These are phyloP conservation scores for Diutina scorzettiae DNA, from an alignment of 1,139 yeast species.

Conservation along the genomic window DNA sequence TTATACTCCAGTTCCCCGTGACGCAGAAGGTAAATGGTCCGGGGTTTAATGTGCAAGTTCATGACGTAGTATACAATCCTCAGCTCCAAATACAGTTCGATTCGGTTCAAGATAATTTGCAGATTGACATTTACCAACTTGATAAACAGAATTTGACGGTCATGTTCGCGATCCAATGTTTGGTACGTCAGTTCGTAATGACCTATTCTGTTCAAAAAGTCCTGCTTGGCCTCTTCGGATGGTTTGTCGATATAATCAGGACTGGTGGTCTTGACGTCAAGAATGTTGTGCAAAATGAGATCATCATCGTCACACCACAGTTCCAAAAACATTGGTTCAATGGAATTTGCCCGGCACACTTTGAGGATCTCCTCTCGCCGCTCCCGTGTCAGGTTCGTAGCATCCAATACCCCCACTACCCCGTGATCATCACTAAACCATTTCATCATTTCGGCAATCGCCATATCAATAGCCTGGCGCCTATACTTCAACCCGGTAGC, in stretches of 20 bases:
- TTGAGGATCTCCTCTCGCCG: constrained; percentile 58
- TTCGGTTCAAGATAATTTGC: constrained; percentile 77
- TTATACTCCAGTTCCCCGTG: constrained; percentile 94
- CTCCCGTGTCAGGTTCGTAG: constrained; percentile 63
- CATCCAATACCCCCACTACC: constrained; percentile 87
- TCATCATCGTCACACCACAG: constrained; percentile 82
- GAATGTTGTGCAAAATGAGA: constrained; percentile 63
- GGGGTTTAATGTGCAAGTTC: constrained; percentile 88
- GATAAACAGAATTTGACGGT: constrained; percentile 65
- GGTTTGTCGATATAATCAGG: constrained; percentile 76
- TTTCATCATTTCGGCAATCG: constrained; percentile 71
- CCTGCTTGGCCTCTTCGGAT: constrained; percentile 59
- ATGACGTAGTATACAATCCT: constrained; percentile 91
- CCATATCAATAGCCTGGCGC: constrained; percentile 56
- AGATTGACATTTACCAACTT: constrained; percentile 80
- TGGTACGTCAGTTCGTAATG: constrained; percentile 67
- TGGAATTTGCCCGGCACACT: constrained; percentile 50
- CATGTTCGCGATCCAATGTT: constrained; percentile 47
- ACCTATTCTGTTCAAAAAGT: constrained; percentile 61
- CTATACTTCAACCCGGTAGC: constrained; percentile 51
- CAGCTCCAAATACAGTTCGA: constrained; percentile 81
- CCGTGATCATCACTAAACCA: constrained; percentile 81
- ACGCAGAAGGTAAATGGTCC: constrained; percentile 85
- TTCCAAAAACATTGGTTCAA: constrained; percentile 87
- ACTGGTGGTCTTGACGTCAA: constrained; percentile 76